Percentiles rank a stretch among this genome's conserved stretches.
These are phyloP conservation scores for Gentiana dahurica DNA, from an alignment of 257 asterid species.

Conservation along the genomic window DNA sequence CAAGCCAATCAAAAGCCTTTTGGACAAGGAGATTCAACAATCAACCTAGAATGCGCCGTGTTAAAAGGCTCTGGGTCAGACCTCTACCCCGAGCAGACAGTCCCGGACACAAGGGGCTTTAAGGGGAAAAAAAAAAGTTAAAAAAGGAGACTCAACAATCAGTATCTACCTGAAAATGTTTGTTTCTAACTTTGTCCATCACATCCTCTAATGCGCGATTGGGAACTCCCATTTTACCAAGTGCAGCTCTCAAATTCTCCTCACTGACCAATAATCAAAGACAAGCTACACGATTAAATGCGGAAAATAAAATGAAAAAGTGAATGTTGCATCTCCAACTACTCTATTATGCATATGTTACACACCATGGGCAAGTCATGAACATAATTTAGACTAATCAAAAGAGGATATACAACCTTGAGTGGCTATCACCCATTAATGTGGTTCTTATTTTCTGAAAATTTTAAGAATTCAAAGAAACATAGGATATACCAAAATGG, in stretches of 20 bases:
- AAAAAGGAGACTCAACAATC: not conserved
- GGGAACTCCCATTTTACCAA: slow-evolving; percentile 70
- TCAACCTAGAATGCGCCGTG: not conserved
- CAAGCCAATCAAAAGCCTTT: slow-evolving; percentile 3
- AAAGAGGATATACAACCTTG: not conserved
- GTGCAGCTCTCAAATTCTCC: slow-evolving; percentile 88
- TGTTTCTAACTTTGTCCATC: slow-evolving; percentile 64
- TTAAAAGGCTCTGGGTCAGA: too few species aligned
- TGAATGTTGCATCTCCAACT: not conserved
- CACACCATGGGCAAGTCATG: not conserved
- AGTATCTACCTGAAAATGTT: slow-evolving; percentile 74
- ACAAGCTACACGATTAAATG: not conserved
- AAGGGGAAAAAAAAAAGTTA: too few species aligned
- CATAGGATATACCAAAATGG: slow-evolving; percentile 6
- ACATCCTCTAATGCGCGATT: slow-evolving; percentile 68
- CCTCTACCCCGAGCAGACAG: too few species aligned
- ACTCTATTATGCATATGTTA: not conserved
- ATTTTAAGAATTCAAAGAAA: not conserved
- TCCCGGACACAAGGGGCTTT: too few species aligned
- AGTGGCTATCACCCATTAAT: not conserved
- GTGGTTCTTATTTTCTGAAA: not conserved
- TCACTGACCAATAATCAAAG: slow-evolving; percentile 46
- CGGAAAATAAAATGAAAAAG: not conserved
- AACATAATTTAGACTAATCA: not conserved
- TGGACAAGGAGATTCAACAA: not conserved